Conservation (phyloP, 345 rosid species). For the Luvunga scandens region DNA sequence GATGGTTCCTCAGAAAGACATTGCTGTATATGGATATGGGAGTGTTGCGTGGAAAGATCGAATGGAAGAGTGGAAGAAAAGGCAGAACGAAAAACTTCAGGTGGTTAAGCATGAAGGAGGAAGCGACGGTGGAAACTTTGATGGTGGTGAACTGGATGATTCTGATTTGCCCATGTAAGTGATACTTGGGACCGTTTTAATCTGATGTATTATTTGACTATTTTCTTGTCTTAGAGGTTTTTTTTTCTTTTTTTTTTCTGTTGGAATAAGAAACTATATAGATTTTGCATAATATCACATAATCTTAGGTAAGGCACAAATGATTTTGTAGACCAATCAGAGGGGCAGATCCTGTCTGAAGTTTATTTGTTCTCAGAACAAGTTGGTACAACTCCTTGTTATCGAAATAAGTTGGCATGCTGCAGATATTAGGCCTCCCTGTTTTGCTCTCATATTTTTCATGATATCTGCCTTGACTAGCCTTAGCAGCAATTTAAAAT, state of each 20-base stretch:
- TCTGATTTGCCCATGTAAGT: constrained; percentile 88
- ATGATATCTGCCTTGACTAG: background rate
- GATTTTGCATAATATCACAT: background rate
- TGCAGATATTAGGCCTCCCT: background rate
- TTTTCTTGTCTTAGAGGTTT: background rate
- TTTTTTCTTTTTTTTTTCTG: no score
- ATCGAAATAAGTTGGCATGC: background rate
- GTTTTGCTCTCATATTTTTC: background rate
- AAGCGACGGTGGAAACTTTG: constrained; percentile 47
- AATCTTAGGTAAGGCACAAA: background rate
- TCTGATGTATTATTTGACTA: background rate
- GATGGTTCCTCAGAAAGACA: constrained; percentile 90
- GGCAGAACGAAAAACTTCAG: constrained; percentile 78
- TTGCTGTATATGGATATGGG: constrained; percentile 84
- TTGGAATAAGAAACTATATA: background rate
- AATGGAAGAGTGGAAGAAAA: constrained; percentile 90
- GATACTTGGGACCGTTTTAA: background rate
- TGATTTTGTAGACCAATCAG: background rate
- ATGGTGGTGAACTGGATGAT: constrained; percentile 74
- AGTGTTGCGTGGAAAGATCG: constrained; percentile 99
- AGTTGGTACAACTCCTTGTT: background rate
- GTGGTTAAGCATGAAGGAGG: constrained; percentile 82
- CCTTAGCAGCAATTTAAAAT: background rate
- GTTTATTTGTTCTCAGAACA: background rate
- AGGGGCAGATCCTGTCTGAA: background rate